A percentile compares a stretch with the other conserved stretches of the same genome.
Conservation (phyloP, 225 moss, liverwort and hornwort genomes). For the Straminergon stramineum region DNA sequence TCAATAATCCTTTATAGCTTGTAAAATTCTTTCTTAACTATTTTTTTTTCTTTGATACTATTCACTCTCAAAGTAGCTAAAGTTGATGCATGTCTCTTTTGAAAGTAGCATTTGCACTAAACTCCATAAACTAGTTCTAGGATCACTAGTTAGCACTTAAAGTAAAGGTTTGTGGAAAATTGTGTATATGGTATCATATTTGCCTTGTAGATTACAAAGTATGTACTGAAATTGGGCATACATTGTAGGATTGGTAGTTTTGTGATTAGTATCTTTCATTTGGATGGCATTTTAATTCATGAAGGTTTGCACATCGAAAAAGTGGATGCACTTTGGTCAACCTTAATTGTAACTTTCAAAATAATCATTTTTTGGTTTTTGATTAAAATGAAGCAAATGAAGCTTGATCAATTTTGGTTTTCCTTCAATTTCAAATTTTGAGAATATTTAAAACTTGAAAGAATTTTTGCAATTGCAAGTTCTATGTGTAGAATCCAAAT, state of each 20-base stretch:
- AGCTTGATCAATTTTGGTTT: background rate
- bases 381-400: background rate
- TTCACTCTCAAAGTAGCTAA: too few relatives aligned
- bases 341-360: background rate
- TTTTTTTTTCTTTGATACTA: too few relatives aligned
- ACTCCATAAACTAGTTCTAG: too few relatives aligned
- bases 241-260: background rate
- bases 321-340: background rate
- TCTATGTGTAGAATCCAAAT: background rate
- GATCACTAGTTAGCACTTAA: too few relatives aligned
- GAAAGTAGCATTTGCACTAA: too few relatives aligned
- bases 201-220: background rate
- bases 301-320: accelerated
- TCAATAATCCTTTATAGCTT: too few relatives aligned
- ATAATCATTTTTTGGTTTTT: background rate
- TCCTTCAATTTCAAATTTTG: too few relatives aligned
- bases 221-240: background rate
- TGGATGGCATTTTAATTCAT: background rate
- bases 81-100: too few relatives aligned
- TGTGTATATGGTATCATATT: background rate
- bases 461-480: background rate
- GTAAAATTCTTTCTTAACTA: too few relatives aligned
- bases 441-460: background rate
- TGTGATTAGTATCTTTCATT: background rate
- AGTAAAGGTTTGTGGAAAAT: background rate